Evolutionary conservation across 78 protist genomes (phyloP).

Genomic region (Dictyostelium discoideum): dicty_2.7 NC_007089.4:1837501-1838000

Average conservation of each 20-base stretch:
- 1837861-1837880: not conserved
- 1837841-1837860: not conserved
- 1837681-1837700: not conserved
- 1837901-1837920: not conserved
- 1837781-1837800: not conserved
- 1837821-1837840: too few relatives aligned
- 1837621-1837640: not conserved
- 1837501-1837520: too few relatives aligned
- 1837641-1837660: not conserved
- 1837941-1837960: not conserved
- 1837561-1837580: not conserved
- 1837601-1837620: not conserved
- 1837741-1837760: not conserved
- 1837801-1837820: too few relatives aligned
- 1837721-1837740: not conserved
- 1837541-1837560: not conserved
- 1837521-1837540: too few relatives aligned
- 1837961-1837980: not conserved
- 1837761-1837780: not conserved
- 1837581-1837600: not conserved
- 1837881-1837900: not conserved
- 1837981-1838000: too few relatives aligned
- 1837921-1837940: too few relatives aligned
- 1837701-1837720: not conserved
- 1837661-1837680: not conserved